Base-by-base conservation (phyloP, 2,329 filamentous ascomycete genomes). In the Botrytis tulipae region DNA sequence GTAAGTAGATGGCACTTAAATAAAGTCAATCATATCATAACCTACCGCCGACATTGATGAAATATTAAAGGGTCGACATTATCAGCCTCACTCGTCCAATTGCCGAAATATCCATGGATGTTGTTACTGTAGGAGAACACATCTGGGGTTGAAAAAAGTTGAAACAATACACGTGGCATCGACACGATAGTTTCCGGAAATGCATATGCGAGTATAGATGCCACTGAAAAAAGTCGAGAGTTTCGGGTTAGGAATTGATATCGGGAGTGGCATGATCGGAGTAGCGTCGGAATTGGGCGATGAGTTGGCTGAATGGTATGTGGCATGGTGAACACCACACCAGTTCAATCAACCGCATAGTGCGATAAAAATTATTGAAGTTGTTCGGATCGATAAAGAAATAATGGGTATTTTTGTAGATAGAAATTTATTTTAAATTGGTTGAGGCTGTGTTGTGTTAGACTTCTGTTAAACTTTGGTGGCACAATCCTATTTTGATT, bases 241-340 rank as follows among this genome's bases (percentile, higher is more conserved):
- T 37, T n/a, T 61, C 20, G n/a, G 62, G 42, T 29, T 54, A 18
- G 51, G 7, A 63, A 71, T 71, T 69, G 35, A 16, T 37, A 16
- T 42, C 35, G 42, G 46, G 35, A 40, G 51, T 69, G 59, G 42
- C 54, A 32, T 65, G 32, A 71, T 63, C 32, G 44, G 59, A 63
- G 32, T 48, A 51, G 57, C 69, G 37, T 48, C 69, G 59, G 69
- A 29, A 63, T 71, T 48, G 59, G 44, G 42, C 20, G 44, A 71
- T 71, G 69, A 71, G 69, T 54, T 71, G 69, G 59, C 69, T 37
- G 40, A 65, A 40, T 40, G n/a, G 44, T 46, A 71, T 71, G 69
- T 71, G 69, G 69, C 69, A 71, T 63, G 40, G 48, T 9, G 29
- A 40, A 71, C 25, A 71, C 69, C 59, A 71, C 69, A 71, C 22